Base-by-base conservation (phyloP, 768 basidiomycete species). In the Kwoniella pini region DNA sequence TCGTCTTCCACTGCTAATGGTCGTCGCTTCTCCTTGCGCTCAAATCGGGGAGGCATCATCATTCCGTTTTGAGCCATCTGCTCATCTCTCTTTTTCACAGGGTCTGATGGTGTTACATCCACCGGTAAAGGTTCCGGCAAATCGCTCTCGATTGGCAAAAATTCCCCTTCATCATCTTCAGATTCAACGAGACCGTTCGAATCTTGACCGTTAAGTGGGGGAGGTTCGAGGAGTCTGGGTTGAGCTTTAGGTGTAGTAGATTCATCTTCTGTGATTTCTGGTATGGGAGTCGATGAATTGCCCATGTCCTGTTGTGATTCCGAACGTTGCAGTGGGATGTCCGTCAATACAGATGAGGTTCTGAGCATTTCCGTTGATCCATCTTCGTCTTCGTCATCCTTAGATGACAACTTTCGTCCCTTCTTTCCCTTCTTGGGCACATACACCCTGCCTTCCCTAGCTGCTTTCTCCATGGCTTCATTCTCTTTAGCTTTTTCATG, bases 381-480 rank as follows among this genome's bases (percentile, higher is more conserved):
- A 17, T 42, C 60, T 12, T 55, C 64, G 39, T 65, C 69, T n/a
- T 68, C 66, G 2, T 68, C 68, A 44, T 65, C 57, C 22, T 55
- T 63, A 6, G 28, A 39, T 9, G 51, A 30, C 15, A 67, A 28
- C 52, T 74, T 74, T n/a, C 67, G 42, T 15, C 59, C 70, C 60
- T 74, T 74, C 53, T 74, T 74, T 7, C 66, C 72, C 60, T 74
- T 74, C 60, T 74, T 74, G 13, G 72, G 72, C 0, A 74, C 61
- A 54, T 74, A 74, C 12, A 62, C 64, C 31, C 59, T 54, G 4
- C 72, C 72, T 36, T 71, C 72, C 26, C 62, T 46, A 12, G 57
- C 58, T 12, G 72, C 72, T 48, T 67, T 69, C 7, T 65, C 68
- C 38, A 71, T 74, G 10, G 66, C 66, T 36, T 70, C 72, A 42